These are phyloP conservation scores for Diospyros kaki DNA, from an alignment of 148 eudicot species.

Conservation along the genomic window DNA sequence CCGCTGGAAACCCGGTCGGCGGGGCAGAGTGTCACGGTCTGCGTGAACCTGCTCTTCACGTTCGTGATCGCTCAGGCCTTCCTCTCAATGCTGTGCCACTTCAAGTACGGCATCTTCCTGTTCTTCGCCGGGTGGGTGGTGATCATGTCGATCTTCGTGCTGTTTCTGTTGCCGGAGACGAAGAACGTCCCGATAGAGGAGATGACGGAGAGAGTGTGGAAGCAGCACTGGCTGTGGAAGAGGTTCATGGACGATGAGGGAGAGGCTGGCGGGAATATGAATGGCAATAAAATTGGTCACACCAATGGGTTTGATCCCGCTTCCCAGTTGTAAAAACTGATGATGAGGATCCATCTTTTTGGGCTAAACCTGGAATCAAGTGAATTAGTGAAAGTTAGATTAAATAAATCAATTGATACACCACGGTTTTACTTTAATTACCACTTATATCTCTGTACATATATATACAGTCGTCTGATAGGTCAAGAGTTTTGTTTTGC, in stretches of 20 bases:
- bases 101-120: conserved; percentile 82
- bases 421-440: too few species aligned
- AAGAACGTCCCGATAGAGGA: conserved; percentile 94
- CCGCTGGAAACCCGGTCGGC: conserved; percentile 91
- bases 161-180: conserved; percentile 87
- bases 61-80: conserved; percentile 83
- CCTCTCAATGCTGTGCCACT: conserved; percentile 77
- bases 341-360: background rate
- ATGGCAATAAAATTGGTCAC: conserved; percentile 34
- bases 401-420: too few species aligned
- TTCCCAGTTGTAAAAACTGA: conserved; percentile 17
- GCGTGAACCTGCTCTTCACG: conserved; percentile 76
- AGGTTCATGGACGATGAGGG: conserved; percentile 53
- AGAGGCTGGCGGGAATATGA: background rate
- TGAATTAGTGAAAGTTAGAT: background rate
- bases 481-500: too few species aligned
- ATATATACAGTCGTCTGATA: too few species aligned
- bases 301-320: conserved; percentile 20
- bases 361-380: background rate
- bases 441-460: too few species aligned
- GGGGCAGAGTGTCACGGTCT: conserved; percentile 87
- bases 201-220: conserved; percentile 92
- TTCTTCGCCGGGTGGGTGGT: conserved; percentile 90
- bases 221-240: conserved; percentile 85
- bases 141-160: conserved; percentile 73